Base-by-base conservation (phyloP, 1,284 basidiomycete species). In the Malassezia slooffiae region DNA sequence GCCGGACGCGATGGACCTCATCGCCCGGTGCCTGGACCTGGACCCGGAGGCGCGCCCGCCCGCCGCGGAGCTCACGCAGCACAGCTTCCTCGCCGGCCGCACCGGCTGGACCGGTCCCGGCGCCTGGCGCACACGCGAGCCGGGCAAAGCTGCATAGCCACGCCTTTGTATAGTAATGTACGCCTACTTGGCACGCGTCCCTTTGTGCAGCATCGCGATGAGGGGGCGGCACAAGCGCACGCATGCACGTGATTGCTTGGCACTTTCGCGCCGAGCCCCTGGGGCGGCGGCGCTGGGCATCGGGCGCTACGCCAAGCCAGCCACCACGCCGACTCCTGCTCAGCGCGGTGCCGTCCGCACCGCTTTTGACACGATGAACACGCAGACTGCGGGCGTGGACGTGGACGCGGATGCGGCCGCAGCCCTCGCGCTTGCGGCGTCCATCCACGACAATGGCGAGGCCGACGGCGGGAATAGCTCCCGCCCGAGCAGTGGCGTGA, bases 1-100 rank as follows among this genome's bases (percentile, higher is more conserved):
- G 16, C 79, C 78, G 10, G 85, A 89, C 60, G 85, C 83, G 5
- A 81, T 82, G 28, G 79, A 78, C 29, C 76, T 91, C 38, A 83
- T 89, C 24, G 73, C 77, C 40, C 80, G 80, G 24, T 91, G 87
- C 65, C 74, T 91, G 28, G 77, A 78, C 56, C 75, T 89, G 12
- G 80, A 84, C 7, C 52, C 54, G 1, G 50, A 47, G 8, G 31
- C 35, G 15, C 39, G 66, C 28, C 88, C 87, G n/a, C 80, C 80
- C 3, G 87, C 88, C 61, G 82, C 85, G 62, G 76, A 77, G 62
- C 79, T 91, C 43, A 72, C 85, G 38, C 76, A 81, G 58, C 80
- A 79, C 64, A 77, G 79, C 27, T 90, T 90, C 74, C 73, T 91
- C 39, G 74, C 74, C 36, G 85, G 84, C 19, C 70, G 72, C 26